These are phyloP conservation scores for Phytophthora pistaciae DNA, from an alignment of 352 stramenopile species.

Conservation along the genomic window DNA sequence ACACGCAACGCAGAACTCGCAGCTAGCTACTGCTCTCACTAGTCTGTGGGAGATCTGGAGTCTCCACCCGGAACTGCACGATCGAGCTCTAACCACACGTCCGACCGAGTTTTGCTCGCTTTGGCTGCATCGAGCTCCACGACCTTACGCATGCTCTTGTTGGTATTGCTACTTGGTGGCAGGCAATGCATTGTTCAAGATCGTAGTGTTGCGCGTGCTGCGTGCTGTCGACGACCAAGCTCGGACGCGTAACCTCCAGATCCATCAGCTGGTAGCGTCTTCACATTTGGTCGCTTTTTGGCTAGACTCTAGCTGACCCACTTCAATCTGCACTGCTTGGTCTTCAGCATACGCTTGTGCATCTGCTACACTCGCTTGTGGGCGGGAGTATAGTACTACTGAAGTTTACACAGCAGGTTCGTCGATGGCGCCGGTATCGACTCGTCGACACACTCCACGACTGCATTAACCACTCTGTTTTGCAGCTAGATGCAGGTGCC, in stretches of 20 bases:
- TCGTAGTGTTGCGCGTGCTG: slow-evolving; percentile 22
- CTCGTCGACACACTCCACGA: not conserved
- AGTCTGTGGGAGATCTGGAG: slow-evolving; percentile 35
- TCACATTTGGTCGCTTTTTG: not conserved
- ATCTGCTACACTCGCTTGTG: slow-evolving; percentile 38
- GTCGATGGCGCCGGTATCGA: not conserved
- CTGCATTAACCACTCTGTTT: not conserved
- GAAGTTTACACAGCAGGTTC: slow-evolving; percentile 29
- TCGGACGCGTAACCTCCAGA: not conserved
- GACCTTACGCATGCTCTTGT: not conserved
- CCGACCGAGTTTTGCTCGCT: not conserved
- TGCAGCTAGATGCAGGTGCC: slow-evolving; percentile 11
- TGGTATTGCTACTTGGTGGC: not conserved
- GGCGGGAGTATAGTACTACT: slow-evolving; percentile 35
- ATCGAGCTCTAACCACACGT: slow-evolving; percentile 22
- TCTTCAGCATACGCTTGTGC: slow-evolving; percentile 23
- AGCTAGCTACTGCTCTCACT: slow-evolving; percentile 3
- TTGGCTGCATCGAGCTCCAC: too few relatives aligned
- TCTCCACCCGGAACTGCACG: slow-evolving; percentile 29
- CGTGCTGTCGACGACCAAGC: not conserved
- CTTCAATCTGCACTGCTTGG: slow-evolving; percentile 4
- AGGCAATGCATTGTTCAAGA: slow-evolving; percentile 24
- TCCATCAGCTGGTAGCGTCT: slow-evolving; percentile 25
- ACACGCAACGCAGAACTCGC: not conserved
- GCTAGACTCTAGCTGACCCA: not conserved